phyloP scores from a whole-genome alignment of 2,329 filamentous ascomycete species.

The Teratosphaeria pseudoeucalypti region DNA sequence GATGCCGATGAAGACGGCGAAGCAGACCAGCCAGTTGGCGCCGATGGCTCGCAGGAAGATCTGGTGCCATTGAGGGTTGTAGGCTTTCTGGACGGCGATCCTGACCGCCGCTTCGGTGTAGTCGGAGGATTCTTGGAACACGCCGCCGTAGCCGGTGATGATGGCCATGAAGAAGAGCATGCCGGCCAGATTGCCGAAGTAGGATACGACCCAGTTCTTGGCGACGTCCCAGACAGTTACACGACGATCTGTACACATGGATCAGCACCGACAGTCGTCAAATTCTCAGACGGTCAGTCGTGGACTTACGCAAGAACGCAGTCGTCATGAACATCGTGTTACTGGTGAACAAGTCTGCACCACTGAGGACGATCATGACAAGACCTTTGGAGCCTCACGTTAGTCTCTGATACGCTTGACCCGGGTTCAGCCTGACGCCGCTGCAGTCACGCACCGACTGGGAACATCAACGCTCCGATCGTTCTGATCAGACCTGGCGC shows the following conservation, averaged over 20 bases:
- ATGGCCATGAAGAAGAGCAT: conserved; percentile 22
- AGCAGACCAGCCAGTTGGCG: conserved; percentile 47
- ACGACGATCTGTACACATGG: conserved; percentile 23
- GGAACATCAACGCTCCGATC: conserved; percentile 25
- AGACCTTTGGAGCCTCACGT: conserved; percentile 4
- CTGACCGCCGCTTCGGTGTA: conserved; percentile 36
- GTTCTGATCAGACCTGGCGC: conserved; percentile 24
- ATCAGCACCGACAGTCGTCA: neutral
- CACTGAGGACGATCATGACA: conserved; percentile 24
- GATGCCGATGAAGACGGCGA: conserved; percentile 31
- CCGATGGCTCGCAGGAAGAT: conserved; percentile 47
- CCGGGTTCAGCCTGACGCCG: neutral
- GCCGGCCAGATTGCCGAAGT: conserved; percentile 25
- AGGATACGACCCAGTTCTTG: conserved; percentile 20
- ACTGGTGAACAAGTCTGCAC: conserved; percentile 25
- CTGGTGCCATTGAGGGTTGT: conserved; percentile 40
- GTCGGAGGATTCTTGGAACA: conserved; percentile 24
- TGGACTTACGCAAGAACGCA: conserved; percentile 26
- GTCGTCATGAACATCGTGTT: conserved; percentile 32
- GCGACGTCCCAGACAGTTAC: conserved; percentile 17
- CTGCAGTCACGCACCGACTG: conserved; percentile 15
- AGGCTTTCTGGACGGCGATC: conserved; percentile 41
- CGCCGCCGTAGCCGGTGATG: conserved; percentile 22
- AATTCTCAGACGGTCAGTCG: neutral
- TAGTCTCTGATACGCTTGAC: neutral